phyloP scores from a whole-genome alignment of 176 grass and related monocot species.

The Aechmea fasciata region DNA sequence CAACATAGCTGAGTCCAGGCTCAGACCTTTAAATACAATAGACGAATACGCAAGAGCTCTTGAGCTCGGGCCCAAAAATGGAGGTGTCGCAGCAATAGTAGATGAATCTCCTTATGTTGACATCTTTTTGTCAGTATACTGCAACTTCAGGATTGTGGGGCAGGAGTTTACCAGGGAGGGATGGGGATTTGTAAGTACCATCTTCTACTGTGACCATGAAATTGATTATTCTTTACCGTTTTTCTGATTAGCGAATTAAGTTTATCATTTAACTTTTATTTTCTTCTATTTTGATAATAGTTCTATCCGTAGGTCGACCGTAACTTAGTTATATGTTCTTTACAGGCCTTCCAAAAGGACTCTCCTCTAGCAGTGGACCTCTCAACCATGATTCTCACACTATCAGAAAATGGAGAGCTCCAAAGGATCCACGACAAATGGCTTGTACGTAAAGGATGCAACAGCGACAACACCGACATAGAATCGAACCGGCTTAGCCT shows the following conservation, averaged over 20 bases:
- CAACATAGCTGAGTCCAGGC: slow-evolving; percentile 49
- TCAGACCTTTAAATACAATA: slow-evolving; percentile 45
- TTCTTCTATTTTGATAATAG: neutral
- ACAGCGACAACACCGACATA: slow-evolving; percentile 28
- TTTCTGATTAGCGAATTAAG: too few relatives aligned
- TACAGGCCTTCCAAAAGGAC: slow-evolving; percentile 85
- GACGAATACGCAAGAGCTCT: slow-evolving; percentile 66
- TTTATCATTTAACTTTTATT: too few relatives aligned
- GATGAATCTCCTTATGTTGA: slow-evolving; percentile 66
- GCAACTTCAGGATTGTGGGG: slow-evolving; percentile 64
- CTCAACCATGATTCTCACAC: slow-evolving; percentile 73
- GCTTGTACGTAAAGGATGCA: slow-evolving; percentile 33
- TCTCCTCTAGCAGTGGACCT: slow-evolving; percentile 69
- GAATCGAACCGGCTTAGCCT: slow-evolving; percentile 46
- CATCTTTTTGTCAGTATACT: slow-evolving; percentile 65
- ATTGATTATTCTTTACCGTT: neutral
- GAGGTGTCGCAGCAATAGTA: slow-evolving; percentile 77
- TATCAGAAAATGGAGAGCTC: slow-evolving; percentile 78
- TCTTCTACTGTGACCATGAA: neutral
- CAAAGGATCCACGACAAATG: slow-evolving; percentile 76
- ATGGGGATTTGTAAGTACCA: slow-evolving; percentile 91
- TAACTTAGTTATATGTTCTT: neutral
- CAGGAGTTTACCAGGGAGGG: slow-evolving; percentile 74
- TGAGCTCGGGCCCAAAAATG: slow-evolving; percentile 47
- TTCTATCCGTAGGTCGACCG: neutral